phyloP scores from a whole-genome alignment of 2,329 filamentous ascomycete genomes.

The Cladosporium austrohemisphaericum region DNA sequence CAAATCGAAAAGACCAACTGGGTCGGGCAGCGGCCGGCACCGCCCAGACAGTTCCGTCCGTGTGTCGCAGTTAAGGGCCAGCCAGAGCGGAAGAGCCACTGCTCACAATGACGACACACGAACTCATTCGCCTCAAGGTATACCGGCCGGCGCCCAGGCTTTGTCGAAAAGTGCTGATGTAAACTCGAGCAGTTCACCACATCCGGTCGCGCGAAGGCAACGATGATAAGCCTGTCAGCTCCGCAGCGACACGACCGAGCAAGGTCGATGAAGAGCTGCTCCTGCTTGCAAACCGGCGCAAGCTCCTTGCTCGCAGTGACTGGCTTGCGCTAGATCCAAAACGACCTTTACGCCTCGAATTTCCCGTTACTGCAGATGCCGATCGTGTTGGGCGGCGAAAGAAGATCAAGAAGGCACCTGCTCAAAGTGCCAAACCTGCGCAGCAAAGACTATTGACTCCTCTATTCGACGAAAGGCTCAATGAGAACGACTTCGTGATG shows the following conservation, averaged over 20 bases:
- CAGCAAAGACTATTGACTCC: slow-evolving; percentile 16
- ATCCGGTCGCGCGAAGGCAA: too few relatives aligned
- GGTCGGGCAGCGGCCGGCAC: too few relatives aligned
- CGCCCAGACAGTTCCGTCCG: too few relatives aligned
- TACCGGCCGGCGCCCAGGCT: too few relatives aligned
- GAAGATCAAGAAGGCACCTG: slow-evolving; percentile 21
- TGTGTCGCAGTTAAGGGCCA: not conserved
- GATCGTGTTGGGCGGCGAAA: slow-evolving; percentile 29
- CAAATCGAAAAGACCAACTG: too few relatives aligned
- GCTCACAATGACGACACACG: slow-evolving; percentile 13
- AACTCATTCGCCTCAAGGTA: not conserved
- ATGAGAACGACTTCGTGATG: slow-evolving; percentile 19
- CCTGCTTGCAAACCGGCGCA: slow-evolving; percentile 22
- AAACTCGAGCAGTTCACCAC: too few relatives aligned
- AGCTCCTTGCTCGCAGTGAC: slow-evolving; percentile 28
- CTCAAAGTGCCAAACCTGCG: slow-evolving; percentile 15
- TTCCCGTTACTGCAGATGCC: slow-evolving; percentile 20
- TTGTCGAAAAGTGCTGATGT: too few relatives aligned
- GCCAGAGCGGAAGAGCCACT: not conserved
- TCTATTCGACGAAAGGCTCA: slow-evolving; percentile 21
- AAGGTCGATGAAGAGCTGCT: slow-evolving; percentile 19
- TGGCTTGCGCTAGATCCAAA: slow-evolving; percentile 30
- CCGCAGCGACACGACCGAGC: not conserved
- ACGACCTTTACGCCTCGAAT: slow-evolving; percentile 26
- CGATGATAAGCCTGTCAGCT: too few relatives aligned